Evolutionary conservation across 1,284 basidiomycete species (phyloP).

Genomic region (Cerrena zonata): DNA sequence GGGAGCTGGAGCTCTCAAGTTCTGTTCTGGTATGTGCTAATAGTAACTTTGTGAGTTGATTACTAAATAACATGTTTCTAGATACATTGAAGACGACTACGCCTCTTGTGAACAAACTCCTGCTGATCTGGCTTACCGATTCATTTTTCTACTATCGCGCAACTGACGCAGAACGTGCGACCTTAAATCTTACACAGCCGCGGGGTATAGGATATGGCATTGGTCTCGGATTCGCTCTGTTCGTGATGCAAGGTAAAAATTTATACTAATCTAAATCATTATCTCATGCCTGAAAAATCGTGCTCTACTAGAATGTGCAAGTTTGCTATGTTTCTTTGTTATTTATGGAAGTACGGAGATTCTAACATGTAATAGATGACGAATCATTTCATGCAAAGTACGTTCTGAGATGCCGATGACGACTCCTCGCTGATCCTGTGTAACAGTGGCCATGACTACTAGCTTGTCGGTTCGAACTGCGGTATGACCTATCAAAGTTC

Average conservation of each 20-base stretch:
- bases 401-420: too few species aligned
- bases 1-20: slow-evolving; percentile 48
- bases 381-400: slow-evolving; percentile 46
- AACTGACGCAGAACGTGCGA: slow-evolving; percentile 32
- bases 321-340: slow-evolving; percentile 34
- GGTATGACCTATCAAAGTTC: slow-evolving; percentile 29
- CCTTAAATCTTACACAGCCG: slow-evolving; percentile 32
- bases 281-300: not conserved
- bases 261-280: not conserved
- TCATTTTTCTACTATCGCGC: slow-evolving; percentile 45
- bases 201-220: slow-evolving; percentile 54
- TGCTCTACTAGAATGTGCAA: slow-evolving; percentile 37
- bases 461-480: slow-evolving; percentile 48
- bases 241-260: slow-evolving; percentile 55
- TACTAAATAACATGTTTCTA: slow-evolving; percentile 15
- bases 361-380: slow-evolving; percentile 29
- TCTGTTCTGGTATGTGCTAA: slow-evolving; percentile 41
- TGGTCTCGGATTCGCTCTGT: slow-evolving; percentile 55
- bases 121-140: slow-evolving; percentile 57
- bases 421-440: slow-evolving; percentile 2
- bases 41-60: not conserved
- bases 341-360: not conserved
- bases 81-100: slow-evolving; percentile 56
- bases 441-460: slow-evolving; percentile 44
- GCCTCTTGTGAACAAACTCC: slow-evolving; percentile 56